phyloP scores from a whole-genome alignment of 495 filamentous ascomycete genomes.

The Polyplosphaeria fusca region DNA sequence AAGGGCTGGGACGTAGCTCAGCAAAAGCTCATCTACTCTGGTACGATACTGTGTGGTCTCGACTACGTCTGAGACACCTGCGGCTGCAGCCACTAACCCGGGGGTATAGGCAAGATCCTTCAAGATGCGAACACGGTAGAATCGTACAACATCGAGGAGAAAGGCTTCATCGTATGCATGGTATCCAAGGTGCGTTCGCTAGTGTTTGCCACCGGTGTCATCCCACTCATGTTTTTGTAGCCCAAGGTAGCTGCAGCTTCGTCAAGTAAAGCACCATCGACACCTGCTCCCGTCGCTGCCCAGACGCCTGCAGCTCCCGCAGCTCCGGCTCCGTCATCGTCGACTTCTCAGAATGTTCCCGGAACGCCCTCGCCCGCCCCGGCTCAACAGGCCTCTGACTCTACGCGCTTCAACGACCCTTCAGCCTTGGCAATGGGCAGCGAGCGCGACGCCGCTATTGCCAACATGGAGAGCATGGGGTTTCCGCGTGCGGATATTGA shows the following conservation, averaged over 20 bases:
- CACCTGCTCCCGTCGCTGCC: slow-evolving; percentile 57
- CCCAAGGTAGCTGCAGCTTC: slow-evolving; percentile 67
- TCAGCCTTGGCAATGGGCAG: slow-evolving; percentile 80
- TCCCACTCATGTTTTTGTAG: slow-evolving; percentile 33
- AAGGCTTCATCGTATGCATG: slow-evolving; percentile 98
- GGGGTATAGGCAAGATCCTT: slow-evolving; percentile 80
- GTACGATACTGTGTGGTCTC: slow-evolving; percentile 49
- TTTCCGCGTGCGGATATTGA: slow-evolving; percentile 84
- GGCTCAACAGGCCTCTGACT: slow-evolving; percentile 46
- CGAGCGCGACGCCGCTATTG: slow-evolving; percentile 77
- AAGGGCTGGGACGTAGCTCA: slow-evolving; percentile 86
- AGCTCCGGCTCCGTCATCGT: slow-evolving; percentile 58
- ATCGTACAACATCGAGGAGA: slow-evolving; percentile 97
- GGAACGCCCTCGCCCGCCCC: slow-evolving; percentile 70
- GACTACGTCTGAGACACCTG: slow-evolving; percentile 4
- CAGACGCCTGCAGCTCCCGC: slow-evolving; percentile 68
- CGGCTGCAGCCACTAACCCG: slow-evolving; percentile 11
- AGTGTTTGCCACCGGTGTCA: not conserved
- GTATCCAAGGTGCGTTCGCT: slow-evolving; percentile 72
- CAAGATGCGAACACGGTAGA: slow-evolving; percentile 95
- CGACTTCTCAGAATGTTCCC: slow-evolving; percentile 57
- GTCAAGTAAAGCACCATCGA: slow-evolving; percentile 59
- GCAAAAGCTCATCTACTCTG: slow-evolving; percentile 96
- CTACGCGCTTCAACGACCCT: slow-evolving; percentile 63
- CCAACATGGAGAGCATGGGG: slow-evolving; percentile 97